These are phyloP conservation scores for Aspergillaceae sp. DNA, from an alignment of 2,329 filamentous ascomycete genomes.

Conservation along the genomic window DNA sequence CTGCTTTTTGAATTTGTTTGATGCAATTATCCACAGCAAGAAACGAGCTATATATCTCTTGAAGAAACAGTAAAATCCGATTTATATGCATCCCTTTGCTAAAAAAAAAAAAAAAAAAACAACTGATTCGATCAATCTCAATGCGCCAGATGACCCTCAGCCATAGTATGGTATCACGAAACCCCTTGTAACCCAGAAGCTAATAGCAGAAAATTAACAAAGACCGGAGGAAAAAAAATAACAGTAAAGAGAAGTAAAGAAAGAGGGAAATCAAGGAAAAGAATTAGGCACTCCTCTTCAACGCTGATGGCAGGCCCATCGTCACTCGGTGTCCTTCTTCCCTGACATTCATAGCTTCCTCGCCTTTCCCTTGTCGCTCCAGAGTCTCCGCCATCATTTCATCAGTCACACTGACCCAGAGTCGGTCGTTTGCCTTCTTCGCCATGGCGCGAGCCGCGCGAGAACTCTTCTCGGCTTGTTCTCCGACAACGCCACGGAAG, in stretches of 20 bases:
- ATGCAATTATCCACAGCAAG: too few species aligned
- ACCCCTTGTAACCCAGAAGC: slow-evolving; percentile 1
- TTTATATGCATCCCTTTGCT: background rate
- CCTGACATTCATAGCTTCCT: slow-evolving; percentile 41
- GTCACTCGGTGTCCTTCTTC: slow-evolving; percentile 39
- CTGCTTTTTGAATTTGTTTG: too few species aligned
- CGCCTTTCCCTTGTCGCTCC: slow-evolving; percentile 59
- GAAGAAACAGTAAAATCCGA: background rate
- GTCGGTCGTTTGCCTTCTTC: slow-evolving; percentile 58
- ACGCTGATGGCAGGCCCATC: slow-evolving; percentile 27
- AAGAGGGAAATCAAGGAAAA: slow-evolving; percentile 1
- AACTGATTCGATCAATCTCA: slow-evolving; percentile 3
- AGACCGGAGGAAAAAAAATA: background rate
- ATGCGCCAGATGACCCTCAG: slow-evolving; percentile 14
- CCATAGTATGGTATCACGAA: slow-evolving; percentile 26
- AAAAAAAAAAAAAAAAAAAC: background rate
- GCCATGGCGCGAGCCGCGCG: slow-evolving; percentile 61
- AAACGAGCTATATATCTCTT: background rate
- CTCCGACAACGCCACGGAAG: slow-evolving; percentile 73
- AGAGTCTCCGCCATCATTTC: slow-evolving; percentile 68
- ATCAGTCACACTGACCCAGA: slow-evolving; percentile 74
- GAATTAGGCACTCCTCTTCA: slow-evolving; percentile 21
- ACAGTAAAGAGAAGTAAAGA: background rate
- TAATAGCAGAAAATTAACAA: background rate
- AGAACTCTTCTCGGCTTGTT: slow-evolving; percentile 69